A percentile compares a stretch with the other conserved stretches of the same genome.
Conservation (phyloP, 176 grass and related monocot species). For the Eragrostis curvula region DNA sequence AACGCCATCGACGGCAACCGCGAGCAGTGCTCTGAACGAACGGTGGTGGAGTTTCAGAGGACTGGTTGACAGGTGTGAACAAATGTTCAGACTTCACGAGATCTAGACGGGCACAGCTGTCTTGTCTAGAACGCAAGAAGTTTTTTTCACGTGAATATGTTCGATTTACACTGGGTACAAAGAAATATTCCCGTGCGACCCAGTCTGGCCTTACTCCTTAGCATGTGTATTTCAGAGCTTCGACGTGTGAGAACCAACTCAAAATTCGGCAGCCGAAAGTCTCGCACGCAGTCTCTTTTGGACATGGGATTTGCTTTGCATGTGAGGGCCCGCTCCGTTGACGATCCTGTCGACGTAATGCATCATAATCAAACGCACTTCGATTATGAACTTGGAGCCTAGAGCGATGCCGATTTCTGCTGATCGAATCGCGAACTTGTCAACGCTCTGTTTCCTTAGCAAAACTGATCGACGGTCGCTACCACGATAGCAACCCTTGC, state of each 20-base stretch:
- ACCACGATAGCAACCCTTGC: not conserved
- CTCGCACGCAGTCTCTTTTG: constrained; percentile 9
- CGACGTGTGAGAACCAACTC: not conserved
- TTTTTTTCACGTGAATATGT: not conserved
- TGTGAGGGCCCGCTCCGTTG: not conserved
- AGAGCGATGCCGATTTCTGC: not conserved
- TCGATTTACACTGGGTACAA: not conserved
- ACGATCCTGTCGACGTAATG: not conserved
- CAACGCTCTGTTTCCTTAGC: not conserved
- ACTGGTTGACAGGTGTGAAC: not conserved
- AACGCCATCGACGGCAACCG: not conserved
- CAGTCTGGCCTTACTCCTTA: too few relatives aligned
- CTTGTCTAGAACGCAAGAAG: too few relatives aligned
- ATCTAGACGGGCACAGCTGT: too few relatives aligned
- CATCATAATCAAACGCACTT: not conserved
- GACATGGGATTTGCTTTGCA: not conserved
- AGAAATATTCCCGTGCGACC: too few relatives aligned
- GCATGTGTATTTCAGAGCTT: not conserved
- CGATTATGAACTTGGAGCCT: too few relatives aligned
- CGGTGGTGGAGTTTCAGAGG: not conserved
- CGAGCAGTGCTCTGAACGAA: not conserved
- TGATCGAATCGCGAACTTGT: not conserved
- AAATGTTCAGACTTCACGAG: not conserved
- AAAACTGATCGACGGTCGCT: not conserved
- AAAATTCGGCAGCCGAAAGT: not conserved